Conservation (phyloP, 805 yeast genomes). For the Sugiyamaella chiloensis region DNA sequence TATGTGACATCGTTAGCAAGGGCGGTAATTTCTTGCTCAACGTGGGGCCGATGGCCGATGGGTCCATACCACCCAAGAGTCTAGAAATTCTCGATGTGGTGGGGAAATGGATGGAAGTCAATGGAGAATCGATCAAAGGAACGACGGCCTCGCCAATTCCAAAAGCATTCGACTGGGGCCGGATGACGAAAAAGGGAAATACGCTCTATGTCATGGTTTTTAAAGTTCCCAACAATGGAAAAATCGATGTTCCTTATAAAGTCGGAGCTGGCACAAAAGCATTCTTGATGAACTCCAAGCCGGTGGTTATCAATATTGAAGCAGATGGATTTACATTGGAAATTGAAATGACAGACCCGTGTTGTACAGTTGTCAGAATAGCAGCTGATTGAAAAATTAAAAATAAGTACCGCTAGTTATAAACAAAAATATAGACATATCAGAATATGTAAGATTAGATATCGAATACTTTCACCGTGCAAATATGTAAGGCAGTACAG, state of each 20-base stretch:
- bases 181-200: slow-evolving; percentile 1
- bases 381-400: no score
- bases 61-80: slow-evolving; percentile 13
- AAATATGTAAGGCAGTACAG: no score
- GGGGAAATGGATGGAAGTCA: slow-evolving; percentile 17
- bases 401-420: no score
- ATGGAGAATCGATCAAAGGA: slow-evolving; percentile 14
- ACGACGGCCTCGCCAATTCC: slow-evolving; percentile 12
- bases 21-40: slow-evolving; percentile 20
- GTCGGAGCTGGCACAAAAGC: no score
- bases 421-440: no score
- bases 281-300: no score
- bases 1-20: slow-evolving; percentile 15
- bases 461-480: no score
- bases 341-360: no score
- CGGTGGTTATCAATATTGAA: no score
- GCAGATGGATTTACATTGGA: no score
- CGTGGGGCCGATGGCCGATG: slow-evolving; percentile 22
- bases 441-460: no score
- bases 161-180: slow-evolving; percentile 12
- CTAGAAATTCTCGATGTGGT: slow-evolving; percentile 8
- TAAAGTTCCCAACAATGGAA: background rate
- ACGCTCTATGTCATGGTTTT: background rate
- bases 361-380: no score
- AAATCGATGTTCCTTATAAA: background rate